Base-by-base conservation (phyloP, 768 basidiomycete genomes). In the Mycena polygramma region DNA sequence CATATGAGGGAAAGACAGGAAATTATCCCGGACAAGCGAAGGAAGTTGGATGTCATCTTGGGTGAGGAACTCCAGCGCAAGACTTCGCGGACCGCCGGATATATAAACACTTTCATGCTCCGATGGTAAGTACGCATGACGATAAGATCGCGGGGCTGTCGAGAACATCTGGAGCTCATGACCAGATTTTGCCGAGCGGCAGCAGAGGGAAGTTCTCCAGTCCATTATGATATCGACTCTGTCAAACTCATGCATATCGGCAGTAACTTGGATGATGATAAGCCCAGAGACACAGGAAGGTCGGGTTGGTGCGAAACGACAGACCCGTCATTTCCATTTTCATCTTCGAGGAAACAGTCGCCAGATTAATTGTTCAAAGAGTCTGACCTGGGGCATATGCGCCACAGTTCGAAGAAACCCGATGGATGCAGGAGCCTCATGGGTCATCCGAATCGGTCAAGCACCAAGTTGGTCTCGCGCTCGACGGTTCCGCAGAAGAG, bases 21-120 rank as follows among this genome's bases (percentile, higher is more conserved):
- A 49, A 70, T 54, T 39, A 68, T 48, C 8, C 59, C 59, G 19
- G 54, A 48, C 9, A 65, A 36, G 36, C 60, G 69, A 57, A 61
- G 64, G 24, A 70, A 60, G 22, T 51, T 63, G 52, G 46, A 58
- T 24, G 58, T 20, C 69, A 70, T 70, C 53, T 45, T 66, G 59
- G 37, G 49, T 15, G 48, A 49, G 22, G 1, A 49, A 26, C 48
- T 35, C 30, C 19, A 19, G 9, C 36, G 24, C 15, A 22, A 57
- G 35, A 58, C 84, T 88, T 26, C n/a, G 4, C 13, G 13, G 35
- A 10, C 61, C 37, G 22, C 10, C 37, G 7, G 36, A 13, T 57
- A 60, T 63, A 63, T 52, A 37, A 51, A 36, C 45, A 46, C 26
- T 4, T 6, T 24, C 7, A 58, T 36, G 49, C 24, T 52, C 61